Evolutionary conservation across 2,329 filamentous ascomycete species (phyloP).

Genomic region (Dothideomycetes sp.): DNA sequence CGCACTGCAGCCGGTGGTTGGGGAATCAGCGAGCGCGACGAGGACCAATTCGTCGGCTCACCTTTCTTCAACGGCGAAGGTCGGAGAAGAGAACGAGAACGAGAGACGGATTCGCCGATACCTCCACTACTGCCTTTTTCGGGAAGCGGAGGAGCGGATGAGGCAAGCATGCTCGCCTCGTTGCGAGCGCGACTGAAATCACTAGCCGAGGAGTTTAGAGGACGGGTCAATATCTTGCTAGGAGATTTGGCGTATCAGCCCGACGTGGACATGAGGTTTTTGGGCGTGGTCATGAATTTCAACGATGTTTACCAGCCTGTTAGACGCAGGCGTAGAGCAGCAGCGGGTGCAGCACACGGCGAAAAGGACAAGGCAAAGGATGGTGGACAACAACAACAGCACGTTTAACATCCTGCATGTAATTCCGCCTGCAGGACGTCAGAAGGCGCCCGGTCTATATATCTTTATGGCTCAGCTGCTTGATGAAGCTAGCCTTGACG

Average conservation of each 20-base stretch:
- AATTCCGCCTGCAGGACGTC: too few relatives aligned
- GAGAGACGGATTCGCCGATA: constrained; percentile 31
- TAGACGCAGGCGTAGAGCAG: constrained; percentile 31
- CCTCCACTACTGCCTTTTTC: constrained; percentile 25
- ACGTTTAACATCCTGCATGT: constrained; percentile 1
- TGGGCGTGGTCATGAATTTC: constrained; percentile 98
- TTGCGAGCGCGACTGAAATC: constrained; percentile 62
- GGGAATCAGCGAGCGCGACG: constrained; percentile 48
- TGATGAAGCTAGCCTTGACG: too few relatives aligned
- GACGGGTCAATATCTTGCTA: constrained; percentile 66
- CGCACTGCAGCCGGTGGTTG: constrained; percentile 54
- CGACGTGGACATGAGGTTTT: constrained; percentile 88
- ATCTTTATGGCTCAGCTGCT: too few relatives aligned
- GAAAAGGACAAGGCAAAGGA: constrained; percentile 4
- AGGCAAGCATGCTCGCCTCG: constrained; percentile 60
- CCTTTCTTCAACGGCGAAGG: constrained; percentile 8
- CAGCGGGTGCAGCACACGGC: neutral
- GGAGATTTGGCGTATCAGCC: constrained; percentile 88
- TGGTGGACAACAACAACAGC: neutral
- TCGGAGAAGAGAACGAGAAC: constrained; percentile 8
- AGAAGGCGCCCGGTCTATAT: too few relatives aligned
- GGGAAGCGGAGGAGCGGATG: constrained; percentile 27
- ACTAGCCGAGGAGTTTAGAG: constrained; percentile 65
- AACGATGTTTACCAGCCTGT: constrained; percentile 88
- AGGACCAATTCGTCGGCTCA: constrained; percentile 22